Evolutionary conservation across 208 protist species (phyloP).

Genomic region (Trypanosoma platydactyli): DNA sequence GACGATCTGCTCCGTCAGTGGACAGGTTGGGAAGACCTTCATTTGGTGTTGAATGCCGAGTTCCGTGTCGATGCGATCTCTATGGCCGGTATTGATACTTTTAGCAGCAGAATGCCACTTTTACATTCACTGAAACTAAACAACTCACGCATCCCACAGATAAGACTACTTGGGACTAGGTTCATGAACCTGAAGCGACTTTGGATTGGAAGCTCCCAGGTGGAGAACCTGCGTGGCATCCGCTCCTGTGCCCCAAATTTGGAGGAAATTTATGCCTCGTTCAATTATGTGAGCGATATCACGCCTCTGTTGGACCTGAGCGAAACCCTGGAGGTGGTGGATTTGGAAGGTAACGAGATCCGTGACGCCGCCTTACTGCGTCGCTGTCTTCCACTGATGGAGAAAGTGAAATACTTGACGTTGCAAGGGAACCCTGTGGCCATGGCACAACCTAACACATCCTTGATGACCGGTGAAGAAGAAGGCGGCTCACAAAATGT

Average conservation of each 20-base stretch:
- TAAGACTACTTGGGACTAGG: conserved; percentile 70
- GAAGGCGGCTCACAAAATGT: not conserved
- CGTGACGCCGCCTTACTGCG: conserved; percentile 31
- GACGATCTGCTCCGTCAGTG: conserved; percentile 68
- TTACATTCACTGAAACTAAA: conserved; percentile 67
- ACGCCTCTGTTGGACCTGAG: conserved; percentile 58
- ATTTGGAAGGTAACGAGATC: conserved; percentile 86
- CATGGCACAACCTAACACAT: not conserved
- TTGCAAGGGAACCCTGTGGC: conserved; percentile 70
- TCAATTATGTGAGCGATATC: conserved; percentile 73
- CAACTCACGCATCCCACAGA: conserved; percentile 58
- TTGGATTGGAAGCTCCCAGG: conserved; percentile 75
- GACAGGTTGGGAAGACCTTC: conserved; percentile 77
- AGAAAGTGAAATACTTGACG: conserved; percentile 52
- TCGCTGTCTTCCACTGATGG: conserved; percentile 41
- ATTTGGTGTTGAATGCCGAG: conserved; percentile 60
- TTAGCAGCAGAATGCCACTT: conserved; percentile 50
- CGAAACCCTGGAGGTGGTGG: conserved; percentile 76
- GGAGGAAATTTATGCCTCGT: conserved; percentile 84
- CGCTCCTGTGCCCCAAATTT: conserved; percentile 56
- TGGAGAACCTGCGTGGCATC: conserved; percentile 68
- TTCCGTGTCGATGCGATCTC: conserved; percentile 60
- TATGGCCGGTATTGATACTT: conserved; percentile 60
- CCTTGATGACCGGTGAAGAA: not conserved
- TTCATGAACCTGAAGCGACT: conserved; percentile 64